Conservation (phyloP, 192 early-diverging fungal species). For the Glomus cerebriforme region DNA sequence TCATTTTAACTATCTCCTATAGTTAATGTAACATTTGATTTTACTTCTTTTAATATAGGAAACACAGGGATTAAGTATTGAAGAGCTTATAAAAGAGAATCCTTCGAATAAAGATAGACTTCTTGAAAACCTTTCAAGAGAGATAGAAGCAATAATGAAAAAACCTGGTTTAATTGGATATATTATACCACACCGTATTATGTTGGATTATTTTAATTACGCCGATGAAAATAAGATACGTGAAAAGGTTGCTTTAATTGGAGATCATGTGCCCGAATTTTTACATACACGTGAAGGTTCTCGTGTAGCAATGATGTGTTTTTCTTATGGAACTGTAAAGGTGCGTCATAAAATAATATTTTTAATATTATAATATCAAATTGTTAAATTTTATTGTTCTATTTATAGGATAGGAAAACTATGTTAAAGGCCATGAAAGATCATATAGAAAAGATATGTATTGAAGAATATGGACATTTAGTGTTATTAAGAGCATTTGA, state of each 20-base stretch:
- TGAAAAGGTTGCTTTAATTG: constrained; percentile 75
- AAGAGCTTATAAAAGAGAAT: constrained; percentile 59
- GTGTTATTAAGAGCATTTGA: constrained; percentile 84
- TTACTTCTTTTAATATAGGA: not conserved
- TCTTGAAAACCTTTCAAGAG: constrained; percentile 68
- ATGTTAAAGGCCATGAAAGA: constrained; percentile 87
- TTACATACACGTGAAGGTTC: constrained; percentile 93
- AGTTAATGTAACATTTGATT: not conserved
- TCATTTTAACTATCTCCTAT: not conserved
- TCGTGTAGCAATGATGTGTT: constrained; percentile 77
- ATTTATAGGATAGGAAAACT: constrained; percentile 74
- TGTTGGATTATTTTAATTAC: constrained; percentile 80
- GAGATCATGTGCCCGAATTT: constrained; percentile 82
- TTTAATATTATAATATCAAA: not conserved
- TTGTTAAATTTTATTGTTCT: not conserved
- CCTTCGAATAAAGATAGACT: constrained; percentile 73
- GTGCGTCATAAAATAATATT: constrained; percentile 19
- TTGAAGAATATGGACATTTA: constrained; percentile 88
- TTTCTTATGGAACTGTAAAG: constrained; percentile 79
- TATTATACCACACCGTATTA: constrained; percentile 84
- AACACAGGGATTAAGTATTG: constrained; percentile 47
- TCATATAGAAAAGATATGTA: constrained; percentile 75
- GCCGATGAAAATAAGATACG: constrained; percentile 56
- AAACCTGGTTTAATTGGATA: constrained; percentile 69
- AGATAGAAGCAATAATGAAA: constrained; percentile 74